Percentiles rank a stretch among this genome's conserved stretches.
Conservation (phyloP, 257 asterid species). For the Petunia axillaris region DNA sequence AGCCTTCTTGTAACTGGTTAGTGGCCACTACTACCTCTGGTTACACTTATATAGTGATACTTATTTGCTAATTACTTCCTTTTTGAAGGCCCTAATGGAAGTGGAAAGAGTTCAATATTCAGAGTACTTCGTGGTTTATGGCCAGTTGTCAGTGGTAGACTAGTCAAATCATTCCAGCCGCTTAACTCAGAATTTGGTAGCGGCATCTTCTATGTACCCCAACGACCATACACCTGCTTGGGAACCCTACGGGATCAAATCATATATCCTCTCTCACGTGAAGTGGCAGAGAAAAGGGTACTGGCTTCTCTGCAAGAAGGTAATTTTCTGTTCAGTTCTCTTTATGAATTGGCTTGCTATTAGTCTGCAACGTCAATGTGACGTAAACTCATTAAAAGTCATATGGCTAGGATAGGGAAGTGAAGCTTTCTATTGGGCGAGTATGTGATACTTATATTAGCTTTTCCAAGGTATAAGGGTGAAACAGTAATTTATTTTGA, state of each 20-base stretch:
- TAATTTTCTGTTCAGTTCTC: constrained; percentile 25
- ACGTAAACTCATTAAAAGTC: neutral
- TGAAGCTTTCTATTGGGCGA: neutral
- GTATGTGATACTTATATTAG: neutral
- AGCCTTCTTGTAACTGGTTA: constrained; percentile 96
- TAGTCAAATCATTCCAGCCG: constrained; percentile 60
- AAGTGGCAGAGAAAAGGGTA: constrained; percentile 78
- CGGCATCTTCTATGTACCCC: constrained; percentile 89
- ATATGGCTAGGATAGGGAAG: neutral
- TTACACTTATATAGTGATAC: neutral
- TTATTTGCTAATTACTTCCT: neutral
- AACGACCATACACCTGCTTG: constrained; percentile 95
- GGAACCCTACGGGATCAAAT: constrained; percentile 99
- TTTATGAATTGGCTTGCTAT: neutral
- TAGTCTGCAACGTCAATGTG: neutral
- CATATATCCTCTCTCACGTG: constrained; percentile 84
- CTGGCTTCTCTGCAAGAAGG: constrained; percentile 51
- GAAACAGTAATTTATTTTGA: constrained; percentile 15
- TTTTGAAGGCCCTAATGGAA: constrained; percentile 95
- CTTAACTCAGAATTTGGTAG: constrained; percentile 53
- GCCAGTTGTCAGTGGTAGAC: constrained; percentile 91
- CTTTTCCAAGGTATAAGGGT: neutral
- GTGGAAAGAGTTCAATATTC: constrained; percentile 98
- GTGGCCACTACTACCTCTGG: constrained; percentile 41
- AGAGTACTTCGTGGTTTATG: constrained; percentile 97